phyloP scores from a whole-genome alignment of 2,329 filamentous ascomycete genomes.

The Fusarium sp. region DNA sequence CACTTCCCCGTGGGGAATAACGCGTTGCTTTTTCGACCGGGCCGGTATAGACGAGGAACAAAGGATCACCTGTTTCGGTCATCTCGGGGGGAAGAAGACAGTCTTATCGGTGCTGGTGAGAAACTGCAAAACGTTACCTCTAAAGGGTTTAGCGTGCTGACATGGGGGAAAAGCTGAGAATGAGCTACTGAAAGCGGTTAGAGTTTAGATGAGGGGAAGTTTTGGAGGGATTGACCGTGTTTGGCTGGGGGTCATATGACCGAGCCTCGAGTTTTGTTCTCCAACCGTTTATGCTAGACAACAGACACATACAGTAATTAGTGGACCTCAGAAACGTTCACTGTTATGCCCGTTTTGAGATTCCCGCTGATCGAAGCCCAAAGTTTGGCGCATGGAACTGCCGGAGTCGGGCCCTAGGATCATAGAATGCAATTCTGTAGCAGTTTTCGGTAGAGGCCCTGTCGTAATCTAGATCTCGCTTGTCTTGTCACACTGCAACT shows the following conservation, averaged over 20 bases:
- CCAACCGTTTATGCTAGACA: constrained; percentile 8
- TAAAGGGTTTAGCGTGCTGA: constrained; percentile 24
- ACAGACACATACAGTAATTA: constrained; percentile 21
- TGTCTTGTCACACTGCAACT: neutral
- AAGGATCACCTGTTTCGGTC: constrained; percentile 30
- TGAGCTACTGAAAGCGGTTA: constrained; percentile 35
- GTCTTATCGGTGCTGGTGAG: constrained; percentile 30
- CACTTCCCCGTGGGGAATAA: constrained; percentile 32
- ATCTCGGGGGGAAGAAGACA: constrained; percentile 28
- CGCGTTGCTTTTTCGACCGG: constrained; percentile 15
- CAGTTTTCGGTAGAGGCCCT: constrained; percentile 16
- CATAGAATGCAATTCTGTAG: constrained; percentile 26
- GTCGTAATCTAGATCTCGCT: neutral
- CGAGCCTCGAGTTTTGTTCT: neutral
- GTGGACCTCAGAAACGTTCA: constrained; percentile 14
- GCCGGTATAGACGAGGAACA: constrained; percentile 11
- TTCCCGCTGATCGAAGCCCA: constrained; percentile 2
- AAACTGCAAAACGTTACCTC: constrained; percentile 41
- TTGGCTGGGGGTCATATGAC: constrained; percentile 12
- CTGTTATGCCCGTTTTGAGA: constrained; percentile 32
- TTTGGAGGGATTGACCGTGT: neutral
- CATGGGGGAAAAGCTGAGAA: constrained; percentile 37
- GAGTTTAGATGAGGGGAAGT: neutral
- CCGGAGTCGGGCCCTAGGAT: constrained; percentile 10
- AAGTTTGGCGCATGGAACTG: constrained; percentile 12